Conservation (phyloP, 352 stramenopile genomes). For the Phytophthora multivora region DNA sequence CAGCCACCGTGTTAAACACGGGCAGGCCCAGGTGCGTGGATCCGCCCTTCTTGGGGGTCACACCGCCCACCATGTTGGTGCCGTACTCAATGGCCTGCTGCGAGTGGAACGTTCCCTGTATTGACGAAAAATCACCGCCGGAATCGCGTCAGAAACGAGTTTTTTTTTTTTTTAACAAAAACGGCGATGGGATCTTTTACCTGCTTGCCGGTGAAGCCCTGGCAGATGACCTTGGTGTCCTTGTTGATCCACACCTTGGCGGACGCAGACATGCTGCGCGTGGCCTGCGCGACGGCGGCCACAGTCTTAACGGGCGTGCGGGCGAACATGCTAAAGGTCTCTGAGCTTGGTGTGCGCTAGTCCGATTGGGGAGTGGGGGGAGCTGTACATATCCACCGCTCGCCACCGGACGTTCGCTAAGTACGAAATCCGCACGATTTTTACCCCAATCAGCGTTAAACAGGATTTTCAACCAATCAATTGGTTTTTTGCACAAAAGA, state of each 20-base stretch:
- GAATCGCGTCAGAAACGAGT: constrained; percentile 8
- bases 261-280: constrained; percentile 91
- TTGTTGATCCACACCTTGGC: constrained; percentile 99
- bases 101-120: constrained; percentile 98
- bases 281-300: constrained; percentile 36
- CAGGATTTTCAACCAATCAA: background rate
- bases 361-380: constrained; percentile 25
- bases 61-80: constrained; percentile 99
- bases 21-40: constrained; percentile 96
- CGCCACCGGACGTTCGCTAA: constrained; percentile 37
- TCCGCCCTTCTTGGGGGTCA: constrained; percentile 99
- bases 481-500: background rate
- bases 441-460: constrained; percentile 23
- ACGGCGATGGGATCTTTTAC: constrained; percentile 42
- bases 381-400: constrained; percentile 11
- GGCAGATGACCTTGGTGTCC: constrained; percentile 99
- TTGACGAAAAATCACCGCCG: constrained; percentile 8
- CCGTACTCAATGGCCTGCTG: constrained; percentile 99
- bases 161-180: constrained; percentile 6
- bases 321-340: constrained; percentile 52
- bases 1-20: constrained; percentile 98
- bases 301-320: constrained; percentile 57
- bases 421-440: constrained; percentile 26
- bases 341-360: constrained; percentile 10
- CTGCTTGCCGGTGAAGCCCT: constrained; percentile 99